Base-by-base conservation (phyloP, 352 stramenopile species). In the Globisporangium parvum region DNA sequence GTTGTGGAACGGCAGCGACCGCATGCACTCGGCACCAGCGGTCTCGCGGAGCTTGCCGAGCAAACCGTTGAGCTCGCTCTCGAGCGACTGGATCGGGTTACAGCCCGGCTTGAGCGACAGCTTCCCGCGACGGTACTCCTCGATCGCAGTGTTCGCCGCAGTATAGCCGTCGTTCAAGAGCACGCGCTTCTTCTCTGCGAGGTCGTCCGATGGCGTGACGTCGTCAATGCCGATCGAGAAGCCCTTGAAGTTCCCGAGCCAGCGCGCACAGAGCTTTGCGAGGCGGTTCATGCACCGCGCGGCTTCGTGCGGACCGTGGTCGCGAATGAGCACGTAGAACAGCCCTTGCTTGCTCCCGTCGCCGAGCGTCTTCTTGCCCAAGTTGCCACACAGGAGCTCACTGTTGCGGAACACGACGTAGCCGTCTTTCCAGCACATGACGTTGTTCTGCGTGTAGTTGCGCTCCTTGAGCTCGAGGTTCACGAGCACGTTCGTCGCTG, bases 151-250 rank as follows among this genome's bases (percentile, higher is more conserved):
- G 58, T 98, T 96, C 18, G 95, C 94, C 58, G 71, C 75, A 35
- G 85, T 66, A 66, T 96, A 96, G 18, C 85, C 87, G 10, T 78
- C 64, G 42, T 93, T 83, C 10, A 99, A 65, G 50, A 99, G 91
- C 23, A 91, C 77, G 44, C 96, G 77, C 78, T 99, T 99, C 56
- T 98, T 83, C 55, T 91, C 74, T 6, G 84, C 84, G 26, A 99
- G 76, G n/a, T 98, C 77, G 9, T 79, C 65, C 2, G 95, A 98
- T 39, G 98, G 97, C 21, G 96, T 99, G 11, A 99, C 98, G 68
- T 99, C 98, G 58, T 99, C 96, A 67, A 99, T 99, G 42, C 98
- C 98, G 47, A 99, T 99, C 18, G 94, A 98, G 64, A 99, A 99
- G 0, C 97, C 98, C 63, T 92, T 82, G 68, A 98, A 97, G 62